A percentile compares a stretch with the other conserved stretches of the same genome.
These are phyloP conservation scores for Colletotrichum camelliae DNA, from an alignment of 2,329 filamentous ascomycete genomes.

Conservation along the genomic window DNA sequence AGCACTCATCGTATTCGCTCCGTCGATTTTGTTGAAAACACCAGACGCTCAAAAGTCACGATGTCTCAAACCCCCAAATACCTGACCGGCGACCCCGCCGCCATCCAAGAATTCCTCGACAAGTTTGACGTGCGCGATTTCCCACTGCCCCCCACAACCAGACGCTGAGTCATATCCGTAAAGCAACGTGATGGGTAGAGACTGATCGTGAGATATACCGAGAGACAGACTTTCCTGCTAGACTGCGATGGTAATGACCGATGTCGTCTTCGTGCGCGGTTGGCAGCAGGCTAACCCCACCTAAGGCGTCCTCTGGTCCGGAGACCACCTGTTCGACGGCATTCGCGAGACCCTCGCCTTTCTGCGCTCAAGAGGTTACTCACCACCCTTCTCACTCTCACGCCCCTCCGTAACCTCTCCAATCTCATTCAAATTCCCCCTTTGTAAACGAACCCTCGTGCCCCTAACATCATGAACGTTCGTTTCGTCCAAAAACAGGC, in stretches of 20 bases:
- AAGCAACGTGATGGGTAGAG: not conserved
- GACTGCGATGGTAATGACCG: conserved; percentile 85
- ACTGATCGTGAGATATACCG: conserved; percentile 21
- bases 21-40: not conserved
- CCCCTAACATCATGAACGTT: conserved; percentile 1
- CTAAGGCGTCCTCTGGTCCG: conserved; percentile 93
- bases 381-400: conserved; percentile 20
- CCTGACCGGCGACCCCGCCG: conserved; percentile 79
- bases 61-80: conserved; percentile 58
- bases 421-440: not conserved
- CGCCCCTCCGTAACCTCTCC: not conserved
- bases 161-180: conserved; percentile 13
- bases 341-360: conserved; percentile 85
- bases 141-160: not conserved
- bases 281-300: not conserved
- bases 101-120: conserved; percentile 83
- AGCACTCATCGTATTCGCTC: not conserved
- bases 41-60: not conserved
- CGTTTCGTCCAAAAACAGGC: conserved; percentile 52
- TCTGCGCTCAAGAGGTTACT: conserved; percentile 77
- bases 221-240: conserved; percentile 80
- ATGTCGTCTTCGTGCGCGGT: not conserved
- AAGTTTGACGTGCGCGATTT: conserved; percentile 82
- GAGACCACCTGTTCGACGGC: conserved; percentile 85
- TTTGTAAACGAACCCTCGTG: not conserved